These are phyloP conservation scores for Aspergillus tamarii DNA, from an alignment of 2,329 filamentous ascomycete genomes.

Conservation along the genomic window DNA sequence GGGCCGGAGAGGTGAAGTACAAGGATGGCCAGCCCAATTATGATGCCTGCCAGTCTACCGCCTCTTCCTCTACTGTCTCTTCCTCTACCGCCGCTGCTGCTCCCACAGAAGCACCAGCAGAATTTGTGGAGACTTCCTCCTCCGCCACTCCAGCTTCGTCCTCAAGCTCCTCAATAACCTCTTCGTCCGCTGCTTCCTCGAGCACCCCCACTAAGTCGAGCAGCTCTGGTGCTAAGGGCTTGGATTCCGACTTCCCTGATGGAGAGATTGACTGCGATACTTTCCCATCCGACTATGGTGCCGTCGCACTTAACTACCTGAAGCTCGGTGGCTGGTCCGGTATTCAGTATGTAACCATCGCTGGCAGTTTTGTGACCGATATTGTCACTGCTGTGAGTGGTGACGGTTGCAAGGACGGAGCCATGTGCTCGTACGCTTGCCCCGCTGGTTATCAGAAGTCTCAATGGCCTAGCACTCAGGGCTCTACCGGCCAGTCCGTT, in stretches of 20 bases:
- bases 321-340: conserved; percentile 76
- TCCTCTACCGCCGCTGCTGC: conserved; percentile 32
- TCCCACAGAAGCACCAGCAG: conserved; percentile 39
- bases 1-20: conserved; percentile 67
- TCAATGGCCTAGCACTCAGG: conserved; percentile 83
- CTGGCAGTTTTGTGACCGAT: conserved; percentile 61
- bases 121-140: conserved; percentile 55
- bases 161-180: conserved; percentile 18
- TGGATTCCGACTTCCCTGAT: conserved; percentile 73
- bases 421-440: conserved; percentile 92
- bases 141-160: conserved; percentile 23
- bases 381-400: conserved; percentile 68
- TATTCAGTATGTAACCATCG: conserved; percentile 67
- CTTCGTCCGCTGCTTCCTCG: conserved; percentile 20
- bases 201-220: conserved; percentile 33
- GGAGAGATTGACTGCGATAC: conserved; percentile 69
- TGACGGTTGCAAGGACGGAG: conserved; percentile 61
- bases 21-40: conserved; percentile 64
- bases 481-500: conserved; percentile 77
- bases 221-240: conserved; percentile 51
- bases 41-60: conserved; percentile 51
- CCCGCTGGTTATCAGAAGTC: conserved; percentile 89
- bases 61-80: conserved; percentile 35
- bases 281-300: conserved; percentile 83
- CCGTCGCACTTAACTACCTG: conserved; percentile 70